Evolutionary conservation across 2,329 filamentous ascomycete genomes (phyloP), one percentile per base, ranked within the genome.

Genomic region (Coniella vitis): DNA sequence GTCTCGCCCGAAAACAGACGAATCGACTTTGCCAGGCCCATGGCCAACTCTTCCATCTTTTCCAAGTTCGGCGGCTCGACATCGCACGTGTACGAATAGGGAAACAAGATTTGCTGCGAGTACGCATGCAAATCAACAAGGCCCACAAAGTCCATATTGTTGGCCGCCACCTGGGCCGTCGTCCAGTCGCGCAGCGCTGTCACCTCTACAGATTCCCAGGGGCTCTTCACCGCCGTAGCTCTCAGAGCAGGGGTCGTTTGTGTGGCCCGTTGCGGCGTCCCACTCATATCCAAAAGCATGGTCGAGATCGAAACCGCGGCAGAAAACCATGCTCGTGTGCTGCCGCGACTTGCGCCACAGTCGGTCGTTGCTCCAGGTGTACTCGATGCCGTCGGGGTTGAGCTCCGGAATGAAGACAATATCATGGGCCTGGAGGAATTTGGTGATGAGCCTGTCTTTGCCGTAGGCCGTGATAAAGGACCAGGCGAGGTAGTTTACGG

Each of bases 301-400:
- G 61, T 97, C 91, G 14, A 98, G 76, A 62, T 98, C 93, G 43
- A 95, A 74, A 8, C 93, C 93, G 7, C 78, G 83, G 63, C 93
- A 98, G 67, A 91, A 91, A 14, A 82, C 79, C 51, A 94, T 75
- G 51, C 76, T 83, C 0, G 90, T 97, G 44, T 83, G 77, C 63
- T 97, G 91, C 42, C 89, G 76, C 50, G 93, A 95, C 69, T 97
- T 98, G 60, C 91, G 86, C 91, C 91, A 98, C 0, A 98, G 73
- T 7, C 93, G 83, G 64, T 98, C 91, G 1, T 81, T 81, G 52
- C 90, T 81, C 91, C 91, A 97, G 1, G 87, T 90, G 66, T 95
- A 96, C 55, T 89, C 84, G 61, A 96, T 94, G 25, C 93, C 93
- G 64, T 98, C 93, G 0, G 91, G 90, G 62, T 98, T 98, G 50